Evolutionary conservation across 192 early-diverging fungal species (phyloP).

Genomic region (Linnemannia elongata): DNA sequence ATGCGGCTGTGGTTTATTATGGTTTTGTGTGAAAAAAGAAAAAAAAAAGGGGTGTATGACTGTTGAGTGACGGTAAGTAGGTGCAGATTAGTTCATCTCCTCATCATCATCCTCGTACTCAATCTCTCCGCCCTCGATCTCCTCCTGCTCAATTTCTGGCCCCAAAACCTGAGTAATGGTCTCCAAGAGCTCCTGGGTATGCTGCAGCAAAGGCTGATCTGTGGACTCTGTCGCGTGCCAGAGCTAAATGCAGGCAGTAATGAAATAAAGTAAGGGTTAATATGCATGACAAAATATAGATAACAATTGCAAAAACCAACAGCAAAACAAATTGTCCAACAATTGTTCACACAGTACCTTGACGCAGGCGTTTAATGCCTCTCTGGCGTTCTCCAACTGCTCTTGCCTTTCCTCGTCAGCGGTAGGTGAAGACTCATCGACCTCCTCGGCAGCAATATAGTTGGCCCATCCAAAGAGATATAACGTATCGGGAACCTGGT

Average conservation of each 20-base stretch:
- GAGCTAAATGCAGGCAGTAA: slow-evolving; percentile 62
- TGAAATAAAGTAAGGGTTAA: slow-evolving; percentile 27
- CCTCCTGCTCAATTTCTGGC: slow-evolving; percentile 65
- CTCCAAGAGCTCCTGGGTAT: slow-evolving; percentile 76
- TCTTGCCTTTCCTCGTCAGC: slow-evolving; percentile 66
- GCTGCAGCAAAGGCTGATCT: slow-evolving; percentile 77
- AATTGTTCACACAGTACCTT: slow-evolving; percentile 58
- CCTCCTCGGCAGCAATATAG: slow-evolving; percentile 78
- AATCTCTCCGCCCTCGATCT: slow-evolving; percentile 57
- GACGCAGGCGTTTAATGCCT: slow-evolving; percentile 79
- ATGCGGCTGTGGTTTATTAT: slow-evolving; percentile 1
- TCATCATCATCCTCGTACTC: slow-evolving; percentile 70
- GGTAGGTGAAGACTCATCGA: slow-evolving; percentile 23
- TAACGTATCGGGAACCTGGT: slow-evolving; percentile 92
- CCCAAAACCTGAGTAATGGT: slow-evolving; percentile 70
- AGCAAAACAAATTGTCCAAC: background rate
- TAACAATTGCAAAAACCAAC: background rate
- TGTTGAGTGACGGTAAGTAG: background rate
- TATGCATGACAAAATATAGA: slow-evolving; percentile 29
- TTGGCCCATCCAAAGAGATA: slow-evolving; percentile 98
- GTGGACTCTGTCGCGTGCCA: slow-evolving; percentile 71
- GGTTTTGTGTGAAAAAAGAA: background rate
- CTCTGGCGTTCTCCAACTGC: slow-evolving; percentile 79
- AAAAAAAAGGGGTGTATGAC: background rate
- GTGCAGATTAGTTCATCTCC: slow-evolving; percentile 57